phyloP scores from a whole-genome alignment of 306 rosid species.

The Prunus mume region DNA sequence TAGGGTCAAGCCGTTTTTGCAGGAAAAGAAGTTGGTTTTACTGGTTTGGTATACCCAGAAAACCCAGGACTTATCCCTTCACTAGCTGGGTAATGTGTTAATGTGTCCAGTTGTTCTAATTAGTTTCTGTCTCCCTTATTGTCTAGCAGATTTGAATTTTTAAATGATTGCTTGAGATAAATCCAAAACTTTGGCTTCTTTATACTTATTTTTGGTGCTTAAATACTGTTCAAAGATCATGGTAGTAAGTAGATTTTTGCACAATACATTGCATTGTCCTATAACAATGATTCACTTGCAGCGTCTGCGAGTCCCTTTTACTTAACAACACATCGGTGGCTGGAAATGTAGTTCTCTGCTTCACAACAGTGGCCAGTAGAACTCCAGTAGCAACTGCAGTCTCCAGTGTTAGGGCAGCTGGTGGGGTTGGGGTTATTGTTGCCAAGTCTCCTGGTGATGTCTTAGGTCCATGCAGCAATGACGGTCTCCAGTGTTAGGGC shows the following conservation, averaged over 20 bases:
- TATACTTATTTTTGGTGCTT: too few species aligned
- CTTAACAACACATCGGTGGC: constrained; percentile 22
- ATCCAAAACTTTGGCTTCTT: neutral
- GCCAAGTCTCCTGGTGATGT: constrained; percentile 23
- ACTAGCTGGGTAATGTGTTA: neutral
- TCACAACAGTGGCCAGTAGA: neutral
- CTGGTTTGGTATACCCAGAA: constrained; percentile 36
- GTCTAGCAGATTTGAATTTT: neutral
- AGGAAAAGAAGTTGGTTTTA: constrained; percentile 33
- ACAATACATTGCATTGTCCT: too few species aligned
- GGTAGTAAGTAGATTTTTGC: too few species aligned
- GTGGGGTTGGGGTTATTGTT: constrained; percentile 33
- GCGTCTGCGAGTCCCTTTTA: constrained; percentile 23
- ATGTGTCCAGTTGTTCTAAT: too few species aligned
- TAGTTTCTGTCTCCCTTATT: too few species aligned
- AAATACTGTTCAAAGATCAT: too few species aligned
- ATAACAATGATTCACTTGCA: constrained; percentile 1
- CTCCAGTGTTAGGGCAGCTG: constrained; percentile 13
- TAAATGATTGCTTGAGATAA: too few species aligned
- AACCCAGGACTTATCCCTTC: constrained; percentile 14
- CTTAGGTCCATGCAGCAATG: constrained; percentile 8
- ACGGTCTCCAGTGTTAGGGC: too few species aligned
- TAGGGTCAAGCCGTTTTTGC: constrained; percentile 42
- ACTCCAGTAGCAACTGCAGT: neutral
- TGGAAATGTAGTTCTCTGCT: constrained; percentile 40